phyloP scores from a whole-genome alignment of 441 rosid genomes.

The Populus hybrid region DNA sequence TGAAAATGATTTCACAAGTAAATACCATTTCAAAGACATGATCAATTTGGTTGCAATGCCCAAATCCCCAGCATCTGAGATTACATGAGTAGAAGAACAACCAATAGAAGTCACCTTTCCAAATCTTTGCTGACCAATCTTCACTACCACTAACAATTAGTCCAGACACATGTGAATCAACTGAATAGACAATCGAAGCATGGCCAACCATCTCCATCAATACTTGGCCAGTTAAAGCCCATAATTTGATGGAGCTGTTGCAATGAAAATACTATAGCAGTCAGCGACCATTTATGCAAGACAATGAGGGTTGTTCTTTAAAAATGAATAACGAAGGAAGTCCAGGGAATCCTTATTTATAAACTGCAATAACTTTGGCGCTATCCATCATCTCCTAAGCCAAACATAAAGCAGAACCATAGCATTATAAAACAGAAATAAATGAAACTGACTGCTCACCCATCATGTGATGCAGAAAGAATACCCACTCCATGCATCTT shows the following conservation, averaged over 20 bases:
- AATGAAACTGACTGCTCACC: constrained; percentile 44
- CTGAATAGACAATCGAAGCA: constrained; percentile 89
- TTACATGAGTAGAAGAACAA: not conserved
- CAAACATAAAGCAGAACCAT: not conserved
- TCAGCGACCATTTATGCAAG: not conserved
- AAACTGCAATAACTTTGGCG: not conserved
- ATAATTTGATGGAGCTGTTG: constrained; percentile 76
- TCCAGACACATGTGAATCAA: constrained; percentile 79
- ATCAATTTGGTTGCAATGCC: constrained; percentile 16
- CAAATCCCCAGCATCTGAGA: not conserved
- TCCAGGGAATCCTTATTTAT: not conserved
- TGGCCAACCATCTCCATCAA: constrained; percentile 98
- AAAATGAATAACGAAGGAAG: not conserved
- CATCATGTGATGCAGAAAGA: constrained; percentile 98
- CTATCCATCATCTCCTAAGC: not conserved
- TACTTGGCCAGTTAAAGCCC: constrained; percentile 82
- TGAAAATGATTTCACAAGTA: constrained; percentile 14
- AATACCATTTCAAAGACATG: constrained; percentile 13
- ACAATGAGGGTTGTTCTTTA: not conserved
- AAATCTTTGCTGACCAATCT: constrained; percentile 79
- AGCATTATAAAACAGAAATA: not conserved
- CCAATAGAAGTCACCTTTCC: constrained; percentile 67
- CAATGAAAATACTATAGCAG: not conserved
- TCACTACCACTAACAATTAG: constrained; percentile 90
- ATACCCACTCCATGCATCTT: constrained; percentile 75